Percentiles rank a stretch among this genome's conserved stretches.
phyloP scores from a whole-genome alignment of 2,329 filamentous ascomycete genomes.

The Plenodomus tracheiphilus region DNA sequence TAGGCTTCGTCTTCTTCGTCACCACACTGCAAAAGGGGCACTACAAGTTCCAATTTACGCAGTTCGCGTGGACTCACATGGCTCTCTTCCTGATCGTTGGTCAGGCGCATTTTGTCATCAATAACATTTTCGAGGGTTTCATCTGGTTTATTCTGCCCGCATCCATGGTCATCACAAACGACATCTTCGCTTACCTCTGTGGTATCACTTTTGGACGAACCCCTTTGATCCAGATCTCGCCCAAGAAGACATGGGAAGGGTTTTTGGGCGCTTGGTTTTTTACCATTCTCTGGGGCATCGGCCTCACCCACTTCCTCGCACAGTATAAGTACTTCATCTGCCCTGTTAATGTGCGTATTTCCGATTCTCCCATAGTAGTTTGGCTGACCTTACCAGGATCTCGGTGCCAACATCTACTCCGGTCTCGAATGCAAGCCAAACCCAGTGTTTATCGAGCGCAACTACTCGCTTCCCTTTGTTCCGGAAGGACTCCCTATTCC shows the following conservation, averaged over 20 bases:
- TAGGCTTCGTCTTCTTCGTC: conserved; percentile 98
- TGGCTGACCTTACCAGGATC: conserved; percentile 54
- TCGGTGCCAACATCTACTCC: conserved; percentile 90
- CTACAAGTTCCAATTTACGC: conserved; percentile 98
- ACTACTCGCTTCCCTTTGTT: conserved; percentile 66
- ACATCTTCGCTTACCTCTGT: conserved; percentile 97
- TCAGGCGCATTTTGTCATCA: conserved; percentile 99
- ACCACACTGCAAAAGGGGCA: conserved; percentile 91
- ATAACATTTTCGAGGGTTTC: conserved; percentile 99
- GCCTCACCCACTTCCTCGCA: conserved; percentile 81
- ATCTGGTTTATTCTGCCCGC: conserved; percentile 99
- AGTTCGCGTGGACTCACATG: conserved; percentile 99
- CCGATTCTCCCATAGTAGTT: conserved; percentile 18
- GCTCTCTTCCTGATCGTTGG: conserved; percentile 96
- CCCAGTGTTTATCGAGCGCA: conserved; percentile 81
- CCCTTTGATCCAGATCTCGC: conserved; percentile 95
- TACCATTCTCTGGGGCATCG: conserved; percentile 82
- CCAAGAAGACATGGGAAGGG: conserved; percentile 98
- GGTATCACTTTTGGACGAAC: conserved; percentile 96
- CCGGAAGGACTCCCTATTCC: conserved; percentile 58
- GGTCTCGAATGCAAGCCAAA: conserved; percentile 89
- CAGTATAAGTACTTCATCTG: conserved; percentile 98
- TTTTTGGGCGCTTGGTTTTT: conserved; percentile 97
- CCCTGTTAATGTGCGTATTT: conserved; percentile 75
- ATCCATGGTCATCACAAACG: conserved; percentile 94